Conservation (phyloP, 345 rosid genomes). For the Psidium friedrichsthalianum region DNA sequence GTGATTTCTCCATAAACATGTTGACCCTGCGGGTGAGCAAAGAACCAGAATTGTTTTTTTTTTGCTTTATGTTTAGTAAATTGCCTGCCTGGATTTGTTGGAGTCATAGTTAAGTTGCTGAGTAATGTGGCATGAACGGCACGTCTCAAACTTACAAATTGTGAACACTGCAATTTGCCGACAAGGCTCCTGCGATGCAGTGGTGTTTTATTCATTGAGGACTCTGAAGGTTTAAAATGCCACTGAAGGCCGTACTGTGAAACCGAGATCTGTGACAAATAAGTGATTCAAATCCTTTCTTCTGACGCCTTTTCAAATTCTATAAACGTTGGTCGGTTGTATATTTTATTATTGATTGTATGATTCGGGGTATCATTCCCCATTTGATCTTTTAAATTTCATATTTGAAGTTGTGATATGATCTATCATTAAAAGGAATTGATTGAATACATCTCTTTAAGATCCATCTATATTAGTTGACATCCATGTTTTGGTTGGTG, state of each 20-base stretch:
- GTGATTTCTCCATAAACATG: not conserved
- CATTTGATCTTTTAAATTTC: not conserved
- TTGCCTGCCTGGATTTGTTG: not conserved
- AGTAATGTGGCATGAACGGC: not conserved
- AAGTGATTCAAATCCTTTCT: fast-evolving
- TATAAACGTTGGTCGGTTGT: not conserved
- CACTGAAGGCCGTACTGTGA: not conserved
- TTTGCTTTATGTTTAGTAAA: not conserved
- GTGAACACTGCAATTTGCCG: not conserved
- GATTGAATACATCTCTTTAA: not conserved
- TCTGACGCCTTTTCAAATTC: not conserved
- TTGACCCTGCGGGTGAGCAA: not conserved
- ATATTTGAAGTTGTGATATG: not conserved
- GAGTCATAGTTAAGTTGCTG: not conserved
- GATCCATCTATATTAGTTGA: not conserved
- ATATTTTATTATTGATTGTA: not conserved
- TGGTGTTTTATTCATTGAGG: not conserved
- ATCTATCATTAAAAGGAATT: fast-evolving
- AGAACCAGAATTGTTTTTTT: not conserved
- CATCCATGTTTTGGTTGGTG: not conserved
- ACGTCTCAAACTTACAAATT: not conserved
- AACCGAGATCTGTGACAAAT: not conserved
- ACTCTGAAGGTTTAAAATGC: not conserved
- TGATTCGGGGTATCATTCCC: not conserved
- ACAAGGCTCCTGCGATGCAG: not conserved